Evolutionary conservation across 805 yeast species (phyloP).

Genomic region (Ogataea populi-albae): DNA sequence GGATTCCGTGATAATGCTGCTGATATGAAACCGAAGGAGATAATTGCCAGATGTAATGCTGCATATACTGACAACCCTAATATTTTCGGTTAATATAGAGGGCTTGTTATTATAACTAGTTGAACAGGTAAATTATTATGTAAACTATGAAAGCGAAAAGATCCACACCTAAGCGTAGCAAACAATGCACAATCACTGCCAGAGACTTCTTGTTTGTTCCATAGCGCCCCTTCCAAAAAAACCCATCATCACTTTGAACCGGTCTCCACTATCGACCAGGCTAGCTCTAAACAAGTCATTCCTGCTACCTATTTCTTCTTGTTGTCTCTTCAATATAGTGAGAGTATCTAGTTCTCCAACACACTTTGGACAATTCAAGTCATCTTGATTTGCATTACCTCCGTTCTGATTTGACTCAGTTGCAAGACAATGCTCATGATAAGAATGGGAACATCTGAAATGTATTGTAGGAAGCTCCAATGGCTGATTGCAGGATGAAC

Average conservation of each 20-base stretch:
- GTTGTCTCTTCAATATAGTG: slow-evolving; percentile 53
- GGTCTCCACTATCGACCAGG: slow-evolving; percentile 52
- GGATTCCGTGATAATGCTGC: slow-evolving; percentile 34
- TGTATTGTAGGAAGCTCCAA: slow-evolving; percentile 79
- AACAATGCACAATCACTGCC: slow-evolving; percentile 13
- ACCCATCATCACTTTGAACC: slow-evolving; percentile 73
- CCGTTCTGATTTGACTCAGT: slow-evolving; percentile 16
- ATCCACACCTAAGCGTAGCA: too few species aligned
- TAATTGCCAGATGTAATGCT: slow-evolving; percentile 33
- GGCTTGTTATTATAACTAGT: too few species aligned
- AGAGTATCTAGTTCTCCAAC: slow-evolving; percentile 67
- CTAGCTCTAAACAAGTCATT: slow-evolving; percentile 60
- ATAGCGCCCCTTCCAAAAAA: slow-evolving; percentile 87
- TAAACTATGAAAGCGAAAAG: not conserved
- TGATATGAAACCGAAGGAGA: slow-evolving; percentile 37
- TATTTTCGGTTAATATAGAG: slow-evolving; percentile 13
- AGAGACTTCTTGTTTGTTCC: slow-evolving; percentile 38
- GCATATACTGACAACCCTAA: slow-evolving; percentile 29
- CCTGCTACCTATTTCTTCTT: slow-evolving; percentile 59
- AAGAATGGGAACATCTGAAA: slow-evolving; percentile 83
- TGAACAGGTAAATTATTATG: not conserved
- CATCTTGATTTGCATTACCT: slow-evolving; percentile 8
- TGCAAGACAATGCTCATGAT: slow-evolving; percentile 68
- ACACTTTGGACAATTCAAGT: slow-evolving; percentile 66
- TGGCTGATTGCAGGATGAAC: slow-evolving; percentile 61